These are phyloP conservation scores for Ophiostoma australiae DNA, from an alignment of 2,329 filamentous ascomycete genomes.

Conservation along the genomic window DNA sequence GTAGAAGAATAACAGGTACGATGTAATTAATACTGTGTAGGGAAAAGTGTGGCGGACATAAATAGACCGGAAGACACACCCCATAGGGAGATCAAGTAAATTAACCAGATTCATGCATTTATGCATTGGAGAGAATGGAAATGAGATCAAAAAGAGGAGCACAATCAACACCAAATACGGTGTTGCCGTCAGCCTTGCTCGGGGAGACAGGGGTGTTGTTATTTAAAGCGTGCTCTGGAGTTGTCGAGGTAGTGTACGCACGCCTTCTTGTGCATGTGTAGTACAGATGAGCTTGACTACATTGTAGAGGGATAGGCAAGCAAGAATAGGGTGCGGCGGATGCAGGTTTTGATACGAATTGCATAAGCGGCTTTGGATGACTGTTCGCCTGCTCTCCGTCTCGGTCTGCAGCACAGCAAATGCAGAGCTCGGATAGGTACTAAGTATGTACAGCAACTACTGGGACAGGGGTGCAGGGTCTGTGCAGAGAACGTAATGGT, in stretches of 20 bases:
- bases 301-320: neutral
- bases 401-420: neutral
- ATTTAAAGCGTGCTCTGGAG: neutral
- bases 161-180: neutral
- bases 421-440: neutral
- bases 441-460: no score
- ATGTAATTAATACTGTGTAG: neutral
- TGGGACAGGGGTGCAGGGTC: slow-evolving; percentile 1
- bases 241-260: no score
- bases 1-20: neutral
- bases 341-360: neutral
- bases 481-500: slow-evolving; percentile 3
- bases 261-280: no score
- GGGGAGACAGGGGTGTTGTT: slow-evolving; percentile 10
- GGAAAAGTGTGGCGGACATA: neutral
- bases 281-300: neutral
- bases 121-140: slow-evolving; percentile 25
- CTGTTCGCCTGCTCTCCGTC: neutral
- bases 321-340: neutral
- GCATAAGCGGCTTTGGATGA: neutral
- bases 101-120: slow-evolving; percentile 28
- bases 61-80: slow-evolving; percentile 15
- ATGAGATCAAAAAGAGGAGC: neutral
- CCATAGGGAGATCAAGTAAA: slow-evolving; percentile 26
- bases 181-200: slow-evolving; percentile 21